Evolutionary conservation across 345 rosid genomes (phyloP).

Genomic region (Syzygium oleosum): DNA sequence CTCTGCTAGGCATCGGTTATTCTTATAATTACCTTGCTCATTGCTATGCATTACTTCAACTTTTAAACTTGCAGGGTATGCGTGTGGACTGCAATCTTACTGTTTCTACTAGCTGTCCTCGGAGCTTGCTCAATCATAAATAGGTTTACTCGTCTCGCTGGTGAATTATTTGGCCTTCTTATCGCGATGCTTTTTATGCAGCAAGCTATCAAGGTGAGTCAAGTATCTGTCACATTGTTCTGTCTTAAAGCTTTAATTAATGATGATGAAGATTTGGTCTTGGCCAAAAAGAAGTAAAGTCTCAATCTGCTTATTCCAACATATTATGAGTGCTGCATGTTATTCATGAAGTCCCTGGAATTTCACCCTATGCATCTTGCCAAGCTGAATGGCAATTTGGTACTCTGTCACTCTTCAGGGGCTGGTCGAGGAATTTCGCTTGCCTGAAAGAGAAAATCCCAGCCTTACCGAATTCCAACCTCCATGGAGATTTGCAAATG

Average conservation of each 20-base stretch:
- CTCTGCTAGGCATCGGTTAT: neutral
- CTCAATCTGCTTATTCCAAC: neutral
- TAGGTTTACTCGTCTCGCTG: slow-evolving; percentile 89
- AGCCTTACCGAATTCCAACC: slow-evolving; percentile 48
- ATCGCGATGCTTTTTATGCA: slow-evolving; percentile 96
- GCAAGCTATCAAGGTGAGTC: slow-evolving; percentile 75
- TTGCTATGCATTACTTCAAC: neutral
- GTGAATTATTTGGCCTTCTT: slow-evolving; percentile 88
- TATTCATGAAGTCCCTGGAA: neutral
- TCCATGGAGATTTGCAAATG: slow-evolving; percentile 92
- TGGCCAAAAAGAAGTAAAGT: neutral
- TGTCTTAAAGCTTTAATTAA: neutral
- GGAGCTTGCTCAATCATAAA: slow-evolving; percentile 94
- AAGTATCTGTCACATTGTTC: neutral
- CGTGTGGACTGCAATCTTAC: slow-evolving; percentile 85
- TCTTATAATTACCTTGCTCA: neutral
- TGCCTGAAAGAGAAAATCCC: slow-evolving; percentile 68
- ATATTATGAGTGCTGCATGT: neutral
- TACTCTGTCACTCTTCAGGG: slow-evolving; percentile 33
- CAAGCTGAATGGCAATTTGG: neutral
- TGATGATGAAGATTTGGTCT: neutral
- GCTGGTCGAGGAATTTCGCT: slow-evolving; percentile 73
- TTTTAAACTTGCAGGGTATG: slow-evolving; percentile 53
- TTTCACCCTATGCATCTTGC: neutral
- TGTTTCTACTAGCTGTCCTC: slow-evolving; percentile 72